These are phyloP conservation scores for Elsinoe necatrix DNA, from an alignment of 2,329 filamentous ascomycete genomes.

Conservation along the genomic window DNA sequence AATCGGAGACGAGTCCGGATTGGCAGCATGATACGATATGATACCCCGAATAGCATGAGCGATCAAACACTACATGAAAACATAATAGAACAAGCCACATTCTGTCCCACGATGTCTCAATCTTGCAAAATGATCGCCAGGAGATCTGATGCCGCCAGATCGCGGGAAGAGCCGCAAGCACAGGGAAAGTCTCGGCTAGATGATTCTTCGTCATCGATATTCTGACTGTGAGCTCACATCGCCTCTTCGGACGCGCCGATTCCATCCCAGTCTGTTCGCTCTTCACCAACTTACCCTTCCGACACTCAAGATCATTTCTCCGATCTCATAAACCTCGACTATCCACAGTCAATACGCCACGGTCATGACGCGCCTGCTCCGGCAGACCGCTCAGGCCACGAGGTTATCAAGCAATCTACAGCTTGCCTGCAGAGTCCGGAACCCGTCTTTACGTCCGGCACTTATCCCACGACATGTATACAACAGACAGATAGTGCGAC, in stretches of 20 bases:
- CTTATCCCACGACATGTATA: conserved; percentile 37
- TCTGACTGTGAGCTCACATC: conserved; percentile 3
- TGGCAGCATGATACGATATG: conserved; percentile 3
- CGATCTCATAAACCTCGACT: not conserved
- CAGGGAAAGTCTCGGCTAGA: conserved; percentile 12
- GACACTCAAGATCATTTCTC: no score
- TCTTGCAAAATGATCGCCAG: not conserved
- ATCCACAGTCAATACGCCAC: not conserved
- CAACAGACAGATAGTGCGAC: conserved; percentile 35
- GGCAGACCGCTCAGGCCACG: conserved; percentile 28
- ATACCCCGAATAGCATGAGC: not conserved
- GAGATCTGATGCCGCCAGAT: conserved; percentile 5
- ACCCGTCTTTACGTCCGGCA: conserved; percentile 30
- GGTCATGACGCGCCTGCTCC: conserved; percentile 29
- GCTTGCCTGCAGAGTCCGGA: conserved; percentile 28
- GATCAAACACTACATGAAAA: not conserved
- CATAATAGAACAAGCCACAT: not conserved
- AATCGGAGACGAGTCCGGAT: not conserved
- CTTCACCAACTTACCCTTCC: not conserved
- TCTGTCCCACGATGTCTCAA: not conserved
- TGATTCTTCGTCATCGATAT: conserved; percentile 14
- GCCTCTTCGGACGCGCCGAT: conserved; percentile 1
- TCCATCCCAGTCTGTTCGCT: not conserved
- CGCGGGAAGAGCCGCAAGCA: conserved; percentile 1
- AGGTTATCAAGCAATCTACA: conserved; percentile 28